A percentile compares a stretch with the other conserved stretches of the same genome.
phyloP scores from a whole-genome alignment of 2,329 filamentous ascomycete species.

The Didymella segeticola region DNA sequence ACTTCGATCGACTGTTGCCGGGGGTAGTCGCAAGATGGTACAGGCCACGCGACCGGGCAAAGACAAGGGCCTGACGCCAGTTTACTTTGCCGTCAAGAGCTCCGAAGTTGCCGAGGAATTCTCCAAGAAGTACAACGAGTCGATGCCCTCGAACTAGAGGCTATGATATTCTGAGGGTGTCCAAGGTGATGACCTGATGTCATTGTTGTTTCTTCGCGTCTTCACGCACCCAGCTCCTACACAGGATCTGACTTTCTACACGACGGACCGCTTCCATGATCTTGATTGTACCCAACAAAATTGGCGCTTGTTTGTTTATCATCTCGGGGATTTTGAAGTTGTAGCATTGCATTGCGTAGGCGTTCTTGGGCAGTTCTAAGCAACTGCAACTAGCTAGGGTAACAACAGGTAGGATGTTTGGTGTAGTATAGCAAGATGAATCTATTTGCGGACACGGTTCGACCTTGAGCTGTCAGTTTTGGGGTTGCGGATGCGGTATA shows the following conservation, averaged over 20 bases:
- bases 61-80: constrained; percentile 31
- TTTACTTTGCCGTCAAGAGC: constrained; percentile 39
- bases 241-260: not conserved
- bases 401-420: constrained; percentile 2
- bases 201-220: not conserved
- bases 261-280: not conserved
- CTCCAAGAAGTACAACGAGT: constrained; percentile 37
- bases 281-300: constrained; percentile 7
- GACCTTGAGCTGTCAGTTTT: not conserved
- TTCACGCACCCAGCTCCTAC: not conserved
- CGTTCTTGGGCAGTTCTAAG: constrained; percentile 19
- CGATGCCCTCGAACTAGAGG: constrained; percentile 26
- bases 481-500: not conserved
- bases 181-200: not conserved
- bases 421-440: constrained; percentile 14
- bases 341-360: constrained; percentile 28
- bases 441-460: not conserved
- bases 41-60: constrained; percentile 31
- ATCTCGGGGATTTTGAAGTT: constrained; percentile 10
- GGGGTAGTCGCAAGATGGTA: constrained; percentile 40
- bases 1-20: constrained; percentile 31
- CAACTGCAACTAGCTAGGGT: not conserved
- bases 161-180: not conserved
- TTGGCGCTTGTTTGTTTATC: constrained; percentile 12
- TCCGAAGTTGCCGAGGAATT: constrained; percentile 41